Evolutionary conservation across 2,329 filamentous ascomycete genomes (phyloP), one percentile per base, ranked within the genome.

Genomic region (Exophiala dermatitidis): DNA sequence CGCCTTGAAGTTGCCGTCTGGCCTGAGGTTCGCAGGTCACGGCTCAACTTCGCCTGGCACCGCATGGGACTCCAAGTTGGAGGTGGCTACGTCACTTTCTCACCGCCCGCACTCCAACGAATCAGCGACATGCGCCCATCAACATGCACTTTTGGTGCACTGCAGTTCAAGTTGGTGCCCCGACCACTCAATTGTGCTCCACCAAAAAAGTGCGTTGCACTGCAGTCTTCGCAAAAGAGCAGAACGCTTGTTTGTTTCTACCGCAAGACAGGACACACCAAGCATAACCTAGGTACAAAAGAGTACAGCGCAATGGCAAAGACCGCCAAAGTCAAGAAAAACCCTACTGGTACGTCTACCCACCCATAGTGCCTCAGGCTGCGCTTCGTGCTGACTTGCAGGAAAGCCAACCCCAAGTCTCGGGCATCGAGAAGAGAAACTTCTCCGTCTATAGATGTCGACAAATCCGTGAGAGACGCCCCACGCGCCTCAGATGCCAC

Each of bases 341-440:
- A 57, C n/a, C 8, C 55, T 29, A 54, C 45, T 34, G 48, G 55
- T 57, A 29, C 12, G 40, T n/a, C 3, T 5, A 2, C 1, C 31
- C 12, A 10, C 1, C 12, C 12, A 12, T 4, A 29, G 5, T 43
- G 19, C 19, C 4, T 43, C 10, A 12, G 19, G 6, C 32, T 32
- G 8, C 28, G 4, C 6, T 32, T 45, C 26, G 6, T 9, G 5
- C 29, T 45, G 42, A 45, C 30, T 10, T 19, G 7, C 7, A 10
- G 10, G n/a, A 40, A 56, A 82, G 78, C 72, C 54, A 70, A 74
- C 46, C 77, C 78, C 10, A 78, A 78, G 63, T 82, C 81, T 46
- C 79, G 81, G 52, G 79, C 80, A 51, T 78, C 79, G 36, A 76
- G 79, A 59, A 74, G 81, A 61, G 79, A 74, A 57, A 72, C 70